Base-by-base conservation (phyloP, 345 rosid species). In the Salix brachista region DNA sequence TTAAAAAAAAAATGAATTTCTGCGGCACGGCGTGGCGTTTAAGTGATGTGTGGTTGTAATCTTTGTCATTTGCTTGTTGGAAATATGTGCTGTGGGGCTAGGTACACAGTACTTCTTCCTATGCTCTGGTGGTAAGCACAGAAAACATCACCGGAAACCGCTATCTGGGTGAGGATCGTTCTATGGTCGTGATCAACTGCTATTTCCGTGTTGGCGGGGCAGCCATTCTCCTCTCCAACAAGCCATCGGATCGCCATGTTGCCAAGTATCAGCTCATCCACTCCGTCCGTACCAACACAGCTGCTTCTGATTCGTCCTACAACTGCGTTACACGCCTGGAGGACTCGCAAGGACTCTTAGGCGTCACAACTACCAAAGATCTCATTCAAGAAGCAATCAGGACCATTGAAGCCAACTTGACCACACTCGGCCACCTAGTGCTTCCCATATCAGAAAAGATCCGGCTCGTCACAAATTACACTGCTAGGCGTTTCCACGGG, bases 401-500 rank as follows among this genome's bases (percentile, higher is more conserved):
- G 39, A 69, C 70, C 9, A 5, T 74, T 56, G 66, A 74, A 64
- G 18, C 77, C 10, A 74, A 74, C 61, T 64, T 74, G 18, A 74
- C 77, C 14, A 74, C 77, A 44, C 41, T 74, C 0, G 77, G 77
- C 2, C 77, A 26, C 10, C 32, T 64, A 10, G 70, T 74, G 18
- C 70, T 74, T 19, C 77, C 77, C 3, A 11, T 26, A 21, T 74
- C 77, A 16, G 77, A 65, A 44, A 94, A 91, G n/a, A 81, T 93
- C 23, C 87, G 90, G 19, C 91, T 89, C 76, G 85, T 91, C 39
- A 17, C 80, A 0, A 87, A 90, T 6, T 84, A 91, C 30, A 86
- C 90, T 13, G 94, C 91, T 9, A 87, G 94, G 19, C 89, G 90
- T 84, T 85, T 91, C 75, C 87, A 85, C 46, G 86, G 86, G 83